These are phyloP conservation scores for Brettanomyces naardenensis DNA, from an alignment of 805 yeast genomes.

Conservation along the genomic window DNA sequence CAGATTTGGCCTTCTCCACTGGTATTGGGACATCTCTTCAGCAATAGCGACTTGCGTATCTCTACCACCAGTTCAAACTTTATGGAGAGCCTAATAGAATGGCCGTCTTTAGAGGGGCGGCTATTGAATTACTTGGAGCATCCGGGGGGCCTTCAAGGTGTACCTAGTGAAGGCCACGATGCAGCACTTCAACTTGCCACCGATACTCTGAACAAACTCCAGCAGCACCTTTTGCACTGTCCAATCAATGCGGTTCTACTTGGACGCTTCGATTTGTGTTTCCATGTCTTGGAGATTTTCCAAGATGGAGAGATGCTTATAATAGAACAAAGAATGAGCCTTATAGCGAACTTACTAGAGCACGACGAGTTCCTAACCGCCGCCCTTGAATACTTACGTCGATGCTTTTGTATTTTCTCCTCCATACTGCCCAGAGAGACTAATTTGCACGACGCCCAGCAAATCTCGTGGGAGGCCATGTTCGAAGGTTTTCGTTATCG, in stretches of 20 bases:
- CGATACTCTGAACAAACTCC: background rate
- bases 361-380: background rate
- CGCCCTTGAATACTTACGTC: background rate
- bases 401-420: background rate
- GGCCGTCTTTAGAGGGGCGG: background rate
- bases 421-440: background rate
- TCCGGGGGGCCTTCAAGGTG: too few relatives aligned
- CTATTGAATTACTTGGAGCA: background rate
- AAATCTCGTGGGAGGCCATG: background rate
- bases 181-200: background rate
- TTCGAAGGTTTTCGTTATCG: background rate
- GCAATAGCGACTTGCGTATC: too few relatives aligned
- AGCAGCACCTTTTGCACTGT: background rate
- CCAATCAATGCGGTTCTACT: background rate
- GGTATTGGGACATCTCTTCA: too few relatives aligned
- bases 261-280: background rate
- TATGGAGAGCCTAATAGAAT: background rate
- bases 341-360: background rate
- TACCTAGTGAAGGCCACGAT: background rate
- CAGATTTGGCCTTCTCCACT: too few relatives aligned
- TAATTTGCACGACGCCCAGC: background rate
- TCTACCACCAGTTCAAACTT: too few relatives aligned
- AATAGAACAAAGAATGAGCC: background rate
- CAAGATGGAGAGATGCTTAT: background rate
- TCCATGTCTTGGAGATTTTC: background rate